Conservation (phyloP, 139 green algal species). For the Parachlorella kessleri region DNA sequence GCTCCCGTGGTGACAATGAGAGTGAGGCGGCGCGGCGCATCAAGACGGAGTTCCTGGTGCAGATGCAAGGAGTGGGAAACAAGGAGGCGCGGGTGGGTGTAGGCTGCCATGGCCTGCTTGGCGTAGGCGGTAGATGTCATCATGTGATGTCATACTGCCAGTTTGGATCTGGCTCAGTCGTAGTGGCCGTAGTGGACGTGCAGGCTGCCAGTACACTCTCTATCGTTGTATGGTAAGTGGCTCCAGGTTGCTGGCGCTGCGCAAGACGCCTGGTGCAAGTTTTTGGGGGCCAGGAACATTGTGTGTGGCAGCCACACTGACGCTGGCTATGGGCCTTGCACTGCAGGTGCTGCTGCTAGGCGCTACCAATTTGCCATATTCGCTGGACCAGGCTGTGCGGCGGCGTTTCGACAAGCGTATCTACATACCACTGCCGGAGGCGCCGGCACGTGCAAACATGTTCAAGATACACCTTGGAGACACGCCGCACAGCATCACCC, state of each 20-base stretch:
- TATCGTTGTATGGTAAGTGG: too few relatives aligned
- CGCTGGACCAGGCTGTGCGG: conserved; percentile 92
- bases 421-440: conserved; percentile 98
- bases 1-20: conserved; percentile 87
- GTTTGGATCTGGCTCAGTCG: too few relatives aligned
- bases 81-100: not conserved
- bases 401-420: conserved; percentile 95
- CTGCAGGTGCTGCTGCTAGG: conserved; percentile 88
- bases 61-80: conserved; percentile 84
- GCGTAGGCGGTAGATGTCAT: too few relatives aligned
- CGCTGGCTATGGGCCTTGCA: too few relatives aligned
- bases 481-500: conserved; percentile 83
- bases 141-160: too few relatives aligned
- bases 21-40: conserved; percentile 96
- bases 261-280: too few relatives aligned
- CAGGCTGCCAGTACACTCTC: too few relatives aligned
- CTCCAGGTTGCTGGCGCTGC: too few relatives aligned
- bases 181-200: too few relatives aligned
- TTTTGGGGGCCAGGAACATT: too few relatives aligned
- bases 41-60: conserved; percentile 99
- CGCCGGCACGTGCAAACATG: conserved; percentile 87
- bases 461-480: conserved; percentile 97
- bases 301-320: too few relatives aligned
- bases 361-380: conserved; percentile 98
- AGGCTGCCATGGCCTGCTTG: too few relatives aligned